Base-by-base conservation (phyloP, 148 eudicot species). In the Salicornia ramosissima region DNA sequence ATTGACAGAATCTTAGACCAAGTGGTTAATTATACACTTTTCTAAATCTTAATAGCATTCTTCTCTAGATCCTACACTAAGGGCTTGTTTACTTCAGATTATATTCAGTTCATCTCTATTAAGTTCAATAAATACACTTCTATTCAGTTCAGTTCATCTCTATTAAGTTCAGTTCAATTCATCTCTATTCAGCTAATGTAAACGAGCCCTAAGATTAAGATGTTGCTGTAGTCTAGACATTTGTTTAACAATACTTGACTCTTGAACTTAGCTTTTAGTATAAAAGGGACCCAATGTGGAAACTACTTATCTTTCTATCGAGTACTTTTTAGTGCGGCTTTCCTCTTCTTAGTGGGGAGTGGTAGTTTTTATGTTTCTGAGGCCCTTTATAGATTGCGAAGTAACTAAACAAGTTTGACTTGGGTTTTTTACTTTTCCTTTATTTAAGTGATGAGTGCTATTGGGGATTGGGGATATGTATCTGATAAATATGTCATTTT, bases 401-500 rank as follows among this genome's bases (percentile, higher is more conserved):
- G 22, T 69, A 33, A 55, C 52, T 74, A 6, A 3, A 57, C 22
- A 42, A 45, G 46, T 55, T 58, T 70, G 39, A 29, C 18, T 1
- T 30, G 21, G 65, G 55, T 6, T 43, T 26, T 40, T 46, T 34
- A 18, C 11, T 14, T 15, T n/a, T 40, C 46, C 30, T 3, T 49
- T 50, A 19, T n/a, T n/a, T n/a, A n/a, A n/a, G n/a, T n/a, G n/a
- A n/a, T n/a, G n/a, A n/a, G n/a, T n/a, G n/a, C n/a, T n/a, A n/a
- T n/a, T n/a, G n/a, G n/a, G n/a, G n/a, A n/a, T n/a, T n/a, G n/a
- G n/a, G n/a, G n/a, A 3, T 25, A 18, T 47, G 63, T 46, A 39
- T 53, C 22, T 75, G 64, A 63, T 43, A 34, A 68, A 45, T 11
- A 13, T 61, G 46, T 65, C 9, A 63, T 73, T 31, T 24, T 28